Evolutionary conservation across 1,284 basidiomycete species (phyloP).

Genomic region (Boletellus deceptivus): DNA sequence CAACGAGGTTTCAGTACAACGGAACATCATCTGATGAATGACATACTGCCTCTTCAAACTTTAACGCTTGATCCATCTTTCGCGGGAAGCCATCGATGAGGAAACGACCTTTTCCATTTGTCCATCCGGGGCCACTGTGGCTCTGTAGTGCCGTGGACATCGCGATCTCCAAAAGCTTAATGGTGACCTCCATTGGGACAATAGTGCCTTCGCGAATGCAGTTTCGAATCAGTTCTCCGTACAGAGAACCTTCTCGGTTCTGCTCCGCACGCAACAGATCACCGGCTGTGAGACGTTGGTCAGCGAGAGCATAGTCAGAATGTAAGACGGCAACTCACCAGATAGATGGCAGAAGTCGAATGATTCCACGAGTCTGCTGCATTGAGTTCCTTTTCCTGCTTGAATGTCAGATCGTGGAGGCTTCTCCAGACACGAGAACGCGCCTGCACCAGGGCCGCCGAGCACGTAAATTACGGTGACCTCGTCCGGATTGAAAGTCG

Average conservation of each 20-base stretch:
- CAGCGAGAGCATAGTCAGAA: neutral
- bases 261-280: slow-evolving; percentile 97
- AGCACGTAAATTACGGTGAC: slow-evolving; percentile 95
- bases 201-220: slow-evolving; percentile 94
- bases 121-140: slow-evolving; percentile 58
- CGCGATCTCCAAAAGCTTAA: slow-evolving; percentile 93
- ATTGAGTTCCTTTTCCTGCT: slow-evolving; percentile 96
- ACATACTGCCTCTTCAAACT: slow-evolving; percentile 87
- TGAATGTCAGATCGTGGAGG: slow-evolving; percentile 12
- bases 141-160: slow-evolving; percentile 69
- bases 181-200: slow-evolving; percentile 96
- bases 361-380: slow-evolving; percentile 81
- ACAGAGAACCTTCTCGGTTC: slow-evolving; percentile 80
- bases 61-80: slow-evolving; percentile 90
- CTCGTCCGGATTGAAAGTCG: slow-evolving; percentile 70
- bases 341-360: slow-evolving; percentile 95
- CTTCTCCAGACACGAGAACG: slow-evolving; percentile 19
- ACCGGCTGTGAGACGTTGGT: slow-evolving; percentile 61
- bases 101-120: slow-evolving; percentile 78
- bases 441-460: slow-evolving; percentile 94
- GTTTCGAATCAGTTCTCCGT: slow-evolving; percentile 84
- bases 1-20: neutral
- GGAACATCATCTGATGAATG: neutral
- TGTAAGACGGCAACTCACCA: slow-evolving; percentile 46
- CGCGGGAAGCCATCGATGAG: slow-evolving; percentile 97